Percentiles rank a stretch among this genome's conserved stretches.
phyloP scores from a whole-genome alignment of 2,329 filamentous ascomycete genomes.

The Verticillium tricorpus region DNA sequence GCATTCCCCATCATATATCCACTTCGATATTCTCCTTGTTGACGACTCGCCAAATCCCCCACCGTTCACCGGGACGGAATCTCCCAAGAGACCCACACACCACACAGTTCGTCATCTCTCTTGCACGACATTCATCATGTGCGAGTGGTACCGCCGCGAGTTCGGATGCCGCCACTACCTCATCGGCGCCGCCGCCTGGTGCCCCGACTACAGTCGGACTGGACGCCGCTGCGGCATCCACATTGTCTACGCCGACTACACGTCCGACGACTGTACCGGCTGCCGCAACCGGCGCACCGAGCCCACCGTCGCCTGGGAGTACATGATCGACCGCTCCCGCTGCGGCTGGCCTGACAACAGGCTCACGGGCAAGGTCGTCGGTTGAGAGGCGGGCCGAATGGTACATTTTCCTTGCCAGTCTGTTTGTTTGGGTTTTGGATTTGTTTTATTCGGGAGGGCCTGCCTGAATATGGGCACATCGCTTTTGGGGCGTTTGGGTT shows the following conservation, averaged over 20 bases:
- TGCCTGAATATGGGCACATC: not conserved
- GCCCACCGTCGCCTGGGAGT: slow-evolving; percentile 8
- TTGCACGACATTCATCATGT: slow-evolving; percentile 6
- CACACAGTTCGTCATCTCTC: not conserved
- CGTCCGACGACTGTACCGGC: slow-evolving; percentile 7
- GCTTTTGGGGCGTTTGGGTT: not conserved
- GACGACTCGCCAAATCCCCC: not conserved
- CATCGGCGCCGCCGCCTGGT: slow-evolving; percentile 13
- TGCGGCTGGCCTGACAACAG: not conserved
- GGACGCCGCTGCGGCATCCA: slow-evolving; percentile 12
- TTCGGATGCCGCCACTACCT: slow-evolving; percentile 14
- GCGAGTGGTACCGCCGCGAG: slow-evolving; percentile 14
- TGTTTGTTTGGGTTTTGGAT: not conserved
- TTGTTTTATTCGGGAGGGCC: not conserved
- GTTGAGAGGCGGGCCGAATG: not conserved
- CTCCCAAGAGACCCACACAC: not conserved
- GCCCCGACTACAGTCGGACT: slow-evolving; percentile 11
- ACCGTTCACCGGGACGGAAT: not conserved
- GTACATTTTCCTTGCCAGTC: not conserved
- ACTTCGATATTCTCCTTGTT: too few relatives aligned
- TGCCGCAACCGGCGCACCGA: slow-evolving; percentile 3
- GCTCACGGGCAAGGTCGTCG: not conserved
- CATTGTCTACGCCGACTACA: slow-evolving; percentile 11
- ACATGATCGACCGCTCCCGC: slow-evolving; percentile 8
- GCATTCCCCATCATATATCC: too few relatives aligned